phyloP scores from a whole-genome alignment of 2,329 filamentous ascomycete species.

The Colletotrichum sp. region DNA sequence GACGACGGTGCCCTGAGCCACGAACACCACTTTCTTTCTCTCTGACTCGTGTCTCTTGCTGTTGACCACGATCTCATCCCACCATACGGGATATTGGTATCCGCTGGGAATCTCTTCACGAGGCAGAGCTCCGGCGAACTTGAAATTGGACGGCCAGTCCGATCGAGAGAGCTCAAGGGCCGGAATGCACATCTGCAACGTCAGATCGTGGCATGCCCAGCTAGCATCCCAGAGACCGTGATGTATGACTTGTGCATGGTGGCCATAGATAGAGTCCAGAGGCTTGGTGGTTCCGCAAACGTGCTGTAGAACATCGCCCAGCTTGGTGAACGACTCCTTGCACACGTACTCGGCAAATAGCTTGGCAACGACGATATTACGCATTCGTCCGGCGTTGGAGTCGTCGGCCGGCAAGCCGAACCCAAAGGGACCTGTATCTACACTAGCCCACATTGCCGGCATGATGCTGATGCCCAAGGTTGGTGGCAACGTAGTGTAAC shows the following conservation, averaged over 20 bases:
- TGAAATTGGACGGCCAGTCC: conserved; percentile 40
- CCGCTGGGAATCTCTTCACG: conserved; percentile 31
- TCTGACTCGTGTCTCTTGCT: neutral
- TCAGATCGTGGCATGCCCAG: neutral
- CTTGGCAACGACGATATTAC: neutral
- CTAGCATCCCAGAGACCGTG: neutral
- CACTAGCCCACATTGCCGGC: conserved; percentile 38
- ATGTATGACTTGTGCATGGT: neutral
- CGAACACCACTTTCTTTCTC: conserved; percentile 45
- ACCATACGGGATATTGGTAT: conserved; percentile 46
- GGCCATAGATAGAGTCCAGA: neutral
- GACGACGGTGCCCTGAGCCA: conserved; percentile 54
- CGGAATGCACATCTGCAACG: conserved; percentile 40
- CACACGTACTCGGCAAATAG: neutral
- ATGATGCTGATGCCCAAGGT: conserved; percentile 44
- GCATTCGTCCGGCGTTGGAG: neutral
- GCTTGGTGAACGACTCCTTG: neutral
- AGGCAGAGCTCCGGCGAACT: conserved; percentile 47
- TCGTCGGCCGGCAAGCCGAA: conserved; percentile 31
- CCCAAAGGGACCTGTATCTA: conserved; percentile 42
- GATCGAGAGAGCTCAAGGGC: conserved; percentile 43
- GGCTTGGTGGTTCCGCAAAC: neutral
- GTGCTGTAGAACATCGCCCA: neutral
- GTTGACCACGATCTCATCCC: conserved; percentile 40
- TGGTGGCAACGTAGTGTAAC: conserved; percentile 35